Base-by-base conservation (phyloP, 306 rosid species). In the Leucaena leucocephala region DNA sequence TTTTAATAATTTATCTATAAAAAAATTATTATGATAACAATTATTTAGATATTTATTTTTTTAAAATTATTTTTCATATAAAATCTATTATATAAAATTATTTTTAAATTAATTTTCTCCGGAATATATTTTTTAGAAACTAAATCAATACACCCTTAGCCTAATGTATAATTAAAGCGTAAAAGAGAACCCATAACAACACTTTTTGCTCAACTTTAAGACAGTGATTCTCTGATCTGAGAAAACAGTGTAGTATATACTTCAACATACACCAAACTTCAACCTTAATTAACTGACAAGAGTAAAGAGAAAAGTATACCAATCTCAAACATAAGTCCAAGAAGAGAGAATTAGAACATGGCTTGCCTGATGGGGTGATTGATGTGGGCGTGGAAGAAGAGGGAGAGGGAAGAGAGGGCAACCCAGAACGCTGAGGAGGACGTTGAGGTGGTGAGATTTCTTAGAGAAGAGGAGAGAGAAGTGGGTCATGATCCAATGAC, bases 341-440 rank as follows among this genome's bases (percentile, higher is more conserved):
- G 19, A 54, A 17, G 0, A 17, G 42, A 38, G 42, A 38, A 38
- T 38, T 4, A 7, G 11, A 7, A 43, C 7, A 7, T 21, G 54
- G 19, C 22, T 6, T 78, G 79, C 92, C 89, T 92, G 78, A 38
- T 80, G 82, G 74, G 78, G 57, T 55, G 87, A 63, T 4, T 55
- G 87, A 52, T 33, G 67, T 5, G 16, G 83, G 15, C 73, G 80
- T 50, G 84, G 84, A 48, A 48, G 86, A 35, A 81, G 78, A 64
- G 88, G 83, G 38, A 90, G 81, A 12, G 94, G 97, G 72, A 89
- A 91, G 76, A 93, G 97, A 80, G 98, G 96, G 66, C 94, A 91
- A 7, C 88, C 98, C 4, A 89, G 88, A 42, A 93, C 98, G 58
- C 98, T 87, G 70, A 93, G 91, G 17, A 93, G 94, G 73, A 91